Evolutionary conservation across 129 eudicot species (phyloP), one percentile per base, ranked within the genome.

Genomic region (Scalesia atractyloides): DNA sequence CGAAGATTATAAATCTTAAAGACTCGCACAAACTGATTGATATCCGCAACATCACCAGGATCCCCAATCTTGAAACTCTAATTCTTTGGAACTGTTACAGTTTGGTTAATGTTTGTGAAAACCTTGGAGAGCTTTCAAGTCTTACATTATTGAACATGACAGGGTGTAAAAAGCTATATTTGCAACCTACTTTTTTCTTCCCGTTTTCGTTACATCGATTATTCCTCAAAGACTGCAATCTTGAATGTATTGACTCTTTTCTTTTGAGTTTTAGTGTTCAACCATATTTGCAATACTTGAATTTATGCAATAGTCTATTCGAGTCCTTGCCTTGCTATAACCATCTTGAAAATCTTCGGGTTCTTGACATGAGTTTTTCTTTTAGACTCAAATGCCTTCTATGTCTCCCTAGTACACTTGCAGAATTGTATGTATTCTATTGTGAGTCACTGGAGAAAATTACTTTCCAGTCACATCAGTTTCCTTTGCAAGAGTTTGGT

Each of bases 61-160:
- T 57, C 11, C 80, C 80, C 17, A 50, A 47, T 33, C 80, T 76
- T 34, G 80, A 76, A 61, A 67, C 69, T 68, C 58, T 76, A n/a
- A 68, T 76, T 57, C 48, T 76, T 37, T 76, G 80, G 80, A 76
- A 76, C 14, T 76, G 80, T 76, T 22, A 53, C 14, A 58, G 30
- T 57, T 30, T 76, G 30, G 53, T 46, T 17, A 59, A 2, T 3
- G 53, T 76, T 34, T 68, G 75, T 68, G 24, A 33, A 14, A 36
- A 49, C 68, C 22, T 76, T 47, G 44, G 60, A 59, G 18, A 48
- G 17, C 69, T 76, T 14, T 3, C 5, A 4, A 58, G 64, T 3
- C 81, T 76, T 49, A 0, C 51, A 10, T 6, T 68, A 18, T 49
- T 76, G 33, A 68, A 57, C 39, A 47, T 76, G 69, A 68, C 80